These are phyloP conservation scores for Fonsecaea pedrosoi DNA, from an alignment of 2,329 filamentous ascomycete species.

Conservation along the genomic window DNA sequence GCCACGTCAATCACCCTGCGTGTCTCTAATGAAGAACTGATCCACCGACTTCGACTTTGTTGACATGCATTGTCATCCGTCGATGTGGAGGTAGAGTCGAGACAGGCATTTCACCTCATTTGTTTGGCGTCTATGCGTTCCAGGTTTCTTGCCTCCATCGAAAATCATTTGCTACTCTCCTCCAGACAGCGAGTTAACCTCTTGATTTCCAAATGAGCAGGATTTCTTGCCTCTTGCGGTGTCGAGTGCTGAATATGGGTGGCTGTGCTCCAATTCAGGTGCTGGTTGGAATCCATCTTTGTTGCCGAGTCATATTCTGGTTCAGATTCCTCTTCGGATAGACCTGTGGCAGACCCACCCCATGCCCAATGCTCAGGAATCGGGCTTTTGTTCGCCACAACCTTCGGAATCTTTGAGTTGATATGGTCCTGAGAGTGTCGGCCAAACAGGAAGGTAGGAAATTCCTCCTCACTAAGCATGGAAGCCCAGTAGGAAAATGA, in stretches of 20 bases:
- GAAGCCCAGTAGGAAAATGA: neutral
- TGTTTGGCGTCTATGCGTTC: neutral
- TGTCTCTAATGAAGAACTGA: neutral
- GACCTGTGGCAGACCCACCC: neutral
- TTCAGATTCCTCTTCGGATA: neutral
- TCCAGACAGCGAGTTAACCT: conserved; percentile 23
- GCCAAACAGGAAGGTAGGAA: conserved; percentile 20
- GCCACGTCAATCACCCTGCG: neutral
- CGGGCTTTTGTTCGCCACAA: neutral
- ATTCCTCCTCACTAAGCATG: neutral
- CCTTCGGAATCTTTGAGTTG: neutral
- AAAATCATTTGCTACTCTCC: conserved; percentile 17
- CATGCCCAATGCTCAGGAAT: neutral
- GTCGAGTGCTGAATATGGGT: neutral
- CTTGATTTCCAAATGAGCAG: conserved; percentile 14
- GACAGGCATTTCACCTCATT: neutral
- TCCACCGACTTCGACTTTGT: neutral
- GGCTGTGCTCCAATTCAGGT: conserved; percentile 7
- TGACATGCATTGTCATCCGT: neutral
- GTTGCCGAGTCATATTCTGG: conserved; percentile 8
- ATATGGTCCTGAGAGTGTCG: neutral
- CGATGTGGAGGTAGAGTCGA: neutral
- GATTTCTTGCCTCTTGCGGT: neutral
- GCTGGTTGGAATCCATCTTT: conserved; percentile 2
- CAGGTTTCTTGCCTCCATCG: conserved; percentile 7